phyloP scores from a whole-genome alignment of 257 asterid genomes.

The Solanum piurae region DNA sequence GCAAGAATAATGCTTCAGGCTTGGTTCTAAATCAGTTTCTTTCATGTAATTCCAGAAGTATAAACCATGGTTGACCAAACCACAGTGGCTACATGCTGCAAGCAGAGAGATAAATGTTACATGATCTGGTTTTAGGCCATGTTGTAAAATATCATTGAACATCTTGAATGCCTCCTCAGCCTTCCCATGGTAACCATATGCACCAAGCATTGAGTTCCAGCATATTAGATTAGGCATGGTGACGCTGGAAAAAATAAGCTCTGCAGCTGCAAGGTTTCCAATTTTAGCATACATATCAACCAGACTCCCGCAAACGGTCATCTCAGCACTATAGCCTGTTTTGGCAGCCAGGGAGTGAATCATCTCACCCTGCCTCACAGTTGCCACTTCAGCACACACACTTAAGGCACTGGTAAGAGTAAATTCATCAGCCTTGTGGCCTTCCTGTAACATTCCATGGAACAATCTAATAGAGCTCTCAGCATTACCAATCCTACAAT shows the following conservation, averaged over 20 bases:
- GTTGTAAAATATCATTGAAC: slow-evolving; percentile 36
- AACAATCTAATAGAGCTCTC: slow-evolving; percentile 47
- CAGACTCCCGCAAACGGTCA: slow-evolving; percentile 49
- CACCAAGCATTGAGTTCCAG: slow-evolving; percentile 83
- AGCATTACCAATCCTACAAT: slow-evolving; percentile 51
- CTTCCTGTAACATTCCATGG: slow-evolving; percentile 30
- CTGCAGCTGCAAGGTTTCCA: slow-evolving; percentile 56
- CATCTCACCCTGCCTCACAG: slow-evolving; percentile 65
- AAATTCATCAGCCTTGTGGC: slow-evolving; percentile 38
- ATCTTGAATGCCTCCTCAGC: slow-evolving; percentile 41
- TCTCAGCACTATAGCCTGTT: slow-evolving; percentile 46
- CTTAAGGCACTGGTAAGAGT: slow-evolving; percentile 55
- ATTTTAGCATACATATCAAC: slow-evolving; percentile 81
- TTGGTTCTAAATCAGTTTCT: slow-evolving; percentile 32
- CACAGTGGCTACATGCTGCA: slow-evolving; percentile 75
- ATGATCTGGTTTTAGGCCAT: slow-evolving; percentile 47
- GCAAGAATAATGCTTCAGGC: slow-evolving; percentile 79
- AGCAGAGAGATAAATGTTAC: slow-evolving; percentile 64
- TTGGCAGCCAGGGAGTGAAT: slow-evolving; percentile 53
- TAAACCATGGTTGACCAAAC: slow-evolving; percentile 38
- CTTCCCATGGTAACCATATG: slow-evolving; percentile 65
- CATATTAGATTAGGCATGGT: slow-evolving; percentile 41
- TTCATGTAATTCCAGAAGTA: slow-evolving; percentile 62
- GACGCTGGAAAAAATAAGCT: slow-evolving; percentile 22
- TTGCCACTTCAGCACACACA: slow-evolving; percentile 74